A percentile compares a stretch with the other conserved stretches of the same genome.
These are phyloP conservation scores for Lycium barbarum DNA, from an alignment of 257 asterid species.

Conservation along the genomic window DNA sequence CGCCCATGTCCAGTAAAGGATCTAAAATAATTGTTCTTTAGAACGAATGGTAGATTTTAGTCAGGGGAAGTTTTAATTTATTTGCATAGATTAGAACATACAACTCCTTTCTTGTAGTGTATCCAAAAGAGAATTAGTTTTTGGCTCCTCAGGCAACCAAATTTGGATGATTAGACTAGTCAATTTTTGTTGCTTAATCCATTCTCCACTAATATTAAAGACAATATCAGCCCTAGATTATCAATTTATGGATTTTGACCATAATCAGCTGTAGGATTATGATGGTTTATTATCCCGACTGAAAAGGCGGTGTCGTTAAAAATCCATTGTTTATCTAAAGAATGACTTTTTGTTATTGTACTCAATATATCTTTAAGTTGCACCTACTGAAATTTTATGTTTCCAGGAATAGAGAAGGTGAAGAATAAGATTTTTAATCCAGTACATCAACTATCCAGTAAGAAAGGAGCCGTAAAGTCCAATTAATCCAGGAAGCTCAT, in stretches of 20 bases:
- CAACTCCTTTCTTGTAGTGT: neutral
- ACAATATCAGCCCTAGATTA: neutral
- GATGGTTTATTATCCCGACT: neutral
- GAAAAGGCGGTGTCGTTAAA: neutral
- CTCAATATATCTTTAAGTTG: neutral
- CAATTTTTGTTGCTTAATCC: neutral
- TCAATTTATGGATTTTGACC: neutral
- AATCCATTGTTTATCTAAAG: neutral
- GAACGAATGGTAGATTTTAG: neutral
- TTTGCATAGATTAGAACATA: too few relatives aligned
- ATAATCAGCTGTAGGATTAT: neutral
- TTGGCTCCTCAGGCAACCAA: neutral
- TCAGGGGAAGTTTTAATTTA: neutral
- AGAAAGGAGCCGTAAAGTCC: slow-evolving; percentile 8
- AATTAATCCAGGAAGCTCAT: slow-evolving; percentile 24
- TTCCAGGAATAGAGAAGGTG: neutral
- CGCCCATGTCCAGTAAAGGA: neutral
- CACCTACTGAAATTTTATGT: neutral
- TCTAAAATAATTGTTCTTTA: neutral
- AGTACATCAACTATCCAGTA: neutral
- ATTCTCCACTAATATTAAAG: too few relatives aligned
- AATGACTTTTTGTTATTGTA: neutral
- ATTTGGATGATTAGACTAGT: too few relatives aligned
- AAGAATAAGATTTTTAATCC: neutral
- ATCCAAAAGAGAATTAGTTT: too few relatives aligned